Conservation (phyloP, 2,329 filamentous ascomycete genomes). For the Geosmithia putterillii region DNA sequence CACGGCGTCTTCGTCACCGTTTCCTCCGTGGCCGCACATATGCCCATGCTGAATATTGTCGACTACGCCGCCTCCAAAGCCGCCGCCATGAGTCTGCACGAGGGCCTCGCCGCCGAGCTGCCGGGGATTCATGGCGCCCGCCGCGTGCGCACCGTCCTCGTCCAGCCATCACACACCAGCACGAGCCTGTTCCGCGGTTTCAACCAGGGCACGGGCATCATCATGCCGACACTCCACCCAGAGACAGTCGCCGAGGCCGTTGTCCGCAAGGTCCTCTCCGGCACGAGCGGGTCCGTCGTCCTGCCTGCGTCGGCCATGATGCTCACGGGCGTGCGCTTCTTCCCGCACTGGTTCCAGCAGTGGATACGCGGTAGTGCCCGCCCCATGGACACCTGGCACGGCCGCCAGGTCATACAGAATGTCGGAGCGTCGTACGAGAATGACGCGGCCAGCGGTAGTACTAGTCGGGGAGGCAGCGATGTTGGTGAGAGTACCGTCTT, state of each 20-base stretch:
- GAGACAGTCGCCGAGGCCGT: constrained; percentile 33
- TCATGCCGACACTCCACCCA: constrained; percentile 20
- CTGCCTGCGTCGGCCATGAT: constrained; percentile 26
- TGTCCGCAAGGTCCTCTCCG: constrained; percentile 33
- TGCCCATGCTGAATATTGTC: constrained; percentile 48
- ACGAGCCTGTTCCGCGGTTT: constrained; percentile 29
- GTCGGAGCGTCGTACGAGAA: constrained; percentile 23
- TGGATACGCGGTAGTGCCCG: constrained; percentile 29
- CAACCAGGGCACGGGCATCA: constrained; percentile 35
- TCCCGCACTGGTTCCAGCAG: constrained; percentile 54
- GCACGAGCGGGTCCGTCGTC: constrained; percentile 34
- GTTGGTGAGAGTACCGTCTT: constrained; percentile 23
- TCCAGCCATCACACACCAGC: constrained; percentile 38
- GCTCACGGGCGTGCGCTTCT: constrained; percentile 30
- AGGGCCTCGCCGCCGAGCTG: constrained; percentile 49
- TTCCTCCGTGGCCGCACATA: constrained; percentile 49
- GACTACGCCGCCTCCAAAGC: constrained; percentile 59
- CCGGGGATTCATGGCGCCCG: constrained; percentile 47
- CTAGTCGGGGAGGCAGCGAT: constrained; percentile 5
- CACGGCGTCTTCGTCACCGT: constrained; percentile 66
- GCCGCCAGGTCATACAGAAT: constrained; percentile 34
- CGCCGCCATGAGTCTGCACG: constrained; percentile 54
- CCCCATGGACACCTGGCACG: constrained; percentile 30
- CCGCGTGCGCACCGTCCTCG: constrained; percentile 51
- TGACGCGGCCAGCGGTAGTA: constrained; percentile 8